A percentile compares a stretch with the other conserved stretches of the same genome.
phyloP scores from a whole-genome alignment of 768 basidiomycete species.

The Ephemerocybe angulata region DNA sequence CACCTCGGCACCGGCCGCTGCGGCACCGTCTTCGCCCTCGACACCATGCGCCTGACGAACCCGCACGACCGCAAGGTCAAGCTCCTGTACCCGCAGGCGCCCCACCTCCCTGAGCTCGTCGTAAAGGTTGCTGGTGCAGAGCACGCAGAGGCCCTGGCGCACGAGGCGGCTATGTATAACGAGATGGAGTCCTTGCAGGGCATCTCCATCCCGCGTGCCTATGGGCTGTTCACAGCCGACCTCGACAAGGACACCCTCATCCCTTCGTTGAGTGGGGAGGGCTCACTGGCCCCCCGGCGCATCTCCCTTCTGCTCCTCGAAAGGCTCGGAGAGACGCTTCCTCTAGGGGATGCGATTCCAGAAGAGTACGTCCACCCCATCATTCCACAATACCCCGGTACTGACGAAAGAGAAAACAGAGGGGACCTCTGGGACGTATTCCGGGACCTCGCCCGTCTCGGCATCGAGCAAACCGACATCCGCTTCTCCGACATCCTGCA shows the following conservation, averaged over 20 bases:
- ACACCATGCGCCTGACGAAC: slow-evolving; percentile 6
- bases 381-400: background rate
- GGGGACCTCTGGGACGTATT: slow-evolving; percentile 21
- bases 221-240: slow-evolving; percentile 18
- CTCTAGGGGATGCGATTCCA: slow-evolving; percentile 13
- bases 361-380: slow-evolving; percentile 13
- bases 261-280: background rate
- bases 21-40: slow-evolving; percentile 14
- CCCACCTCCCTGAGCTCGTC: slow-evolving; percentile 18
- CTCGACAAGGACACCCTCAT: slow-evolving; percentile 5
- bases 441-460: slow-evolving; percentile 18
- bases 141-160: slow-evolving; percentile 12
- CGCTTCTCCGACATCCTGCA: slow-evolving; percentile 19
- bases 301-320: slow-evolving; percentile 17
- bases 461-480: slow-evolving; percentile 21
- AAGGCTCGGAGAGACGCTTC: slow-evolving; percentile 14
- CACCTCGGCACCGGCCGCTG: slow-evolving; percentile 19
- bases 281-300: background rate
- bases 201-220: slow-evolving; percentile 18
- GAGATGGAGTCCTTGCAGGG: slow-evolving; percentile 23
- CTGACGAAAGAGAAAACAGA: slow-evolving; percentile 3
- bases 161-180: slow-evolving; percentile 19
- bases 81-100: slow-evolving; percentile 3
- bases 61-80: background rate
- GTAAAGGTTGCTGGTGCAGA: slow-evolving; percentile 15